These are phyloP conservation scores for Elymus sibiricus DNA, from an alignment of 176 grass and related monocot species.

Conservation along the genomic window DNA sequence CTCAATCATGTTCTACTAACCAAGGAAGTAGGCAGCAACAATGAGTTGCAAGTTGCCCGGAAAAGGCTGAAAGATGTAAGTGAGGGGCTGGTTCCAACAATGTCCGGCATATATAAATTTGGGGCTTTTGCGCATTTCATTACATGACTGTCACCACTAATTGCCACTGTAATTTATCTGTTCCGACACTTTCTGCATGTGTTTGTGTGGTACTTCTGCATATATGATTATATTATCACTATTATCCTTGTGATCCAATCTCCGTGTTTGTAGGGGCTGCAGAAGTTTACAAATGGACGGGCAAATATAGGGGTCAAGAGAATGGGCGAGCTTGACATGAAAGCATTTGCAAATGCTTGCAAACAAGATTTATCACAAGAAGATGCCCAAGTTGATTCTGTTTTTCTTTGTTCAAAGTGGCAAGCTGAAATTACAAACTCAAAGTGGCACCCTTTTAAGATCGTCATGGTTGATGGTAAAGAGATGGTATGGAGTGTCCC, in stretches of 20 bases:
- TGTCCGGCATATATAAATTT: neutral
- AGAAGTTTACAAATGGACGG: neutral
- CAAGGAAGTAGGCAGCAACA: neutral
- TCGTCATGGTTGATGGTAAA: constrained; percentile 31
- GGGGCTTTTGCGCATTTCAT: neutral
- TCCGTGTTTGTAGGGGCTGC: neutral
- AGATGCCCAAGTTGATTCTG: constrained; percentile 21
- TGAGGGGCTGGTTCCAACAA: neutral
- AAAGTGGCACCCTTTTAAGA: constrained; percentile 50
- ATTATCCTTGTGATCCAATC: neutral
- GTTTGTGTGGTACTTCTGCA: neutral
- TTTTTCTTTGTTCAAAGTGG: constrained; percentile 39
- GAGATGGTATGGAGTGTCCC: constrained; percentile 15
- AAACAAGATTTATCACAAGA: constrained; percentile 23
- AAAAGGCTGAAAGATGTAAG: neutral
- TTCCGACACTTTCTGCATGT: neutral
- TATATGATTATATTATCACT: neutral
- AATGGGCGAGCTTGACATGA: constrained; percentile 53
- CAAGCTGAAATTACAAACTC: constrained; percentile 38
- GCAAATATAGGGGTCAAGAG: constrained; percentile 26
- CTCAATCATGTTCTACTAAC: neutral
- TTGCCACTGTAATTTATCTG: neutral
- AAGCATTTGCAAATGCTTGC: constrained; percentile 36
- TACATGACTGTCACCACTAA: neutral
- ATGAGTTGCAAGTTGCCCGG: neutral